Evolutionary conservation across 371 early-diverging fungal genomes (phyloP).

Genomic region (Rhizomucor miehei): DNA sequence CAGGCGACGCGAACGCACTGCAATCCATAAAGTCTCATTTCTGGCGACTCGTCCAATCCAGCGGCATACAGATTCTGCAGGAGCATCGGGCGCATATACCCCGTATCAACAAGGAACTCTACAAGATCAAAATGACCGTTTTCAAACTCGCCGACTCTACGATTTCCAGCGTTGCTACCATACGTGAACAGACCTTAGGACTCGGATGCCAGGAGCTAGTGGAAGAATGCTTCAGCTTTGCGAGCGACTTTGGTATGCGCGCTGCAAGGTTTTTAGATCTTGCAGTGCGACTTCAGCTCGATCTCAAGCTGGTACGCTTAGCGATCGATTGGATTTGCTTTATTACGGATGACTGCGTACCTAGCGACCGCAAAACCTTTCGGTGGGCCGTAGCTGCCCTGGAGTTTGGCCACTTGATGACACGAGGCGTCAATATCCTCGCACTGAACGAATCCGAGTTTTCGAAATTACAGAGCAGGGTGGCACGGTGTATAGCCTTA

Average conservation of each 20-base stretch:
- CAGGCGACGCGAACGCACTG: constrained; percentile 49
- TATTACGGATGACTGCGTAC: constrained; percentile 73
- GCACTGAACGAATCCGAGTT: constrained; percentile 71
- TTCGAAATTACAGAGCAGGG: constrained; percentile 62
- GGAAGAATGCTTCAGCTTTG: constrained; percentile 85
- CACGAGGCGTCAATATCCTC: constrained; percentile 72
- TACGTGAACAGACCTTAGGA: constrained; percentile 53
- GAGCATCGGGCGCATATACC: constrained; percentile 63
- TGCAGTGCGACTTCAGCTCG: constrained; percentile 50
- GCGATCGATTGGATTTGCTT: constrained; percentile 89
- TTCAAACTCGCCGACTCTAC: constrained; percentile 59
- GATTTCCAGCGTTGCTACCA: constrained; percentile 52
- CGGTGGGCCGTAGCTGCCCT: constrained; percentile 87
- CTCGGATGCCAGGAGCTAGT: constrained; percentile 70
- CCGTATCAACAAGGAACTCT: constrained; percentile 54
- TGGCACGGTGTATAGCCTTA: constrained; percentile 78
- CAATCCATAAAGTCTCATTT: constrained; percentile 49
- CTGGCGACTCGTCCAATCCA: constrained; percentile 45
- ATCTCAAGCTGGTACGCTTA: constrained; percentile 63
- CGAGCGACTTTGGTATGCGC: constrained; percentile 73
- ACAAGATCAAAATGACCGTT: constrained; percentile 61
- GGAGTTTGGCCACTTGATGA: constrained; percentile 80
- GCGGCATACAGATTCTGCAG: constrained; percentile 49
- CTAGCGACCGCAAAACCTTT: constrained; percentile 79
- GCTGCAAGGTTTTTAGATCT: constrained; percentile 65